Evolutionary conservation across 1,284 basidiomycete species (phyloP).

Genomic region (Wolfiporia cocos): DNA sequence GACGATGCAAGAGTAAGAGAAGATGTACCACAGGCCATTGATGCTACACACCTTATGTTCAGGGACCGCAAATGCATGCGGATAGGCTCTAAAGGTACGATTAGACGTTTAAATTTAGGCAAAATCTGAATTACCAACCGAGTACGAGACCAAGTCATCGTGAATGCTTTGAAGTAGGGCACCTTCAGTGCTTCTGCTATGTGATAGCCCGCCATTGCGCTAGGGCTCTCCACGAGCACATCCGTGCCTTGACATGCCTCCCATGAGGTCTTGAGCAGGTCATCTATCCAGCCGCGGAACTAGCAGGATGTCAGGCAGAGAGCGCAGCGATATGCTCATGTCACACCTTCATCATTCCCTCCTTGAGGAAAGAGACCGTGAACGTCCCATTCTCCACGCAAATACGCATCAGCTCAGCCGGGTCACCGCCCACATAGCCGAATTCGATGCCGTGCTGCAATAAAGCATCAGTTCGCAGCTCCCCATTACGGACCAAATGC

Average conservation of each 20-base stretch:
- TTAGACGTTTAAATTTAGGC: conserved; percentile 3
- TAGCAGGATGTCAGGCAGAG: conserved; percentile 23
- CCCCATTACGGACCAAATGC: neutral
- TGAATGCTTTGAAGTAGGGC: conserved; percentile 91
- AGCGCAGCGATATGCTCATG: neutral
- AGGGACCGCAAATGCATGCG: conserved; percentile 96
- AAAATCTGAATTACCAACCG: too few relatives aligned
- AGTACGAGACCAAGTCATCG: conserved; percentile 80
- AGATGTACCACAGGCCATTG: neutral
- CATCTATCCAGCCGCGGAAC: conserved; percentile 97
- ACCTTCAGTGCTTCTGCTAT: conserved; percentile 92
- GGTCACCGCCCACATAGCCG: conserved; percentile 91
- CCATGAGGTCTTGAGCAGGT: conserved; percentile 91
- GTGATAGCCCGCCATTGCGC: conserved; percentile 98
- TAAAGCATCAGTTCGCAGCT: conserved; percentile 1
- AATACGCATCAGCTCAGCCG: conserved; percentile 91
- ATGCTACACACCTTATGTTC: conserved; percentile 61
- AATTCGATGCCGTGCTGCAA: conserved; percentile 87
- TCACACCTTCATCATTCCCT: conserved; percentile 78
- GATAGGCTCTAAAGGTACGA: conserved; percentile 67
- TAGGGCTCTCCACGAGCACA: conserved; percentile 90
- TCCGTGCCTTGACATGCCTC: conserved; percentile 94
- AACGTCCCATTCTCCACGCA: conserved; percentile 97
- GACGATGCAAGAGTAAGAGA: conserved; percentile 7
- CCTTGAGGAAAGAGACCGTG: conserved; percentile 90